phyloP scores from a whole-genome alignment of 2,329 filamentous ascomycete genomes.

The Fusarium subglutinans region DNA sequence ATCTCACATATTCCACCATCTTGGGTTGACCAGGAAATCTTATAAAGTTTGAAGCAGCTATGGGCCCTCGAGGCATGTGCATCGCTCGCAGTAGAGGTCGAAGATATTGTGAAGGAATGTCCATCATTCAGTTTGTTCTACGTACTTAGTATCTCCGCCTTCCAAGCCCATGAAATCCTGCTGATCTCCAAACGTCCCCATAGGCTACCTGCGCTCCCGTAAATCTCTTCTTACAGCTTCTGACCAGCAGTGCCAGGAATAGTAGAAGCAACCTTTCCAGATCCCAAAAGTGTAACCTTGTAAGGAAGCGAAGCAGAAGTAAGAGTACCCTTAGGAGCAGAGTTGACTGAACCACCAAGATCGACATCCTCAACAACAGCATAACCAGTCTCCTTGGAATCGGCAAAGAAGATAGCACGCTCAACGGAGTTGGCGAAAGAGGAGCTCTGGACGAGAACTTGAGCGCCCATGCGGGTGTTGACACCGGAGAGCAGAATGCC shows the following conservation, averaged over 20 bases:
- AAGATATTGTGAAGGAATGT: accelerated
- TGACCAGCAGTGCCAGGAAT: constrained; percentile 53
- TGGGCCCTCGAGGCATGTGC: accelerated
- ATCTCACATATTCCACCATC: neutral
- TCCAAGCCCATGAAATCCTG: no score
- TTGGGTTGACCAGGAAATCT: accelerated
- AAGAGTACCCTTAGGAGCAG: constrained; percentile 60
- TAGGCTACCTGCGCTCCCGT: accelerated
- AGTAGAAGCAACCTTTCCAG: constrained; percentile 54
- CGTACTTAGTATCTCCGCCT: accelerated
- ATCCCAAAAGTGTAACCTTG: constrained; percentile 55
- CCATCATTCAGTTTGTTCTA: neutral
- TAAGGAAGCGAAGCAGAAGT: constrained; percentile 64
- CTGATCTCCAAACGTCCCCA: accelerated
- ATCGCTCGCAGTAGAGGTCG: accelerated
- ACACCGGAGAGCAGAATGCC: constrained; percentile 55
- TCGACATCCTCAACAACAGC: constrained; percentile 53
- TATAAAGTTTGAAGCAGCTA: accelerated
- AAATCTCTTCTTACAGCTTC: constrained; percentile 30
- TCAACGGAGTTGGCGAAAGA: constrained; percentile 55
- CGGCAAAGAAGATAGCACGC: constrained; percentile 49
- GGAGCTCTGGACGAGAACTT: constrained; percentile 66
- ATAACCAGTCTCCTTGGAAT: constrained; percentile 55
- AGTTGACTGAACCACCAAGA: constrained; percentile 49
- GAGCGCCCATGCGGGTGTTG: constrained; percentile 65